These are phyloP conservation scores for Ceratocystis cacaofunesta DNA, from an alignment of 2,329 filamentous ascomycete genomes.

Conservation along the genomic window DNA sequence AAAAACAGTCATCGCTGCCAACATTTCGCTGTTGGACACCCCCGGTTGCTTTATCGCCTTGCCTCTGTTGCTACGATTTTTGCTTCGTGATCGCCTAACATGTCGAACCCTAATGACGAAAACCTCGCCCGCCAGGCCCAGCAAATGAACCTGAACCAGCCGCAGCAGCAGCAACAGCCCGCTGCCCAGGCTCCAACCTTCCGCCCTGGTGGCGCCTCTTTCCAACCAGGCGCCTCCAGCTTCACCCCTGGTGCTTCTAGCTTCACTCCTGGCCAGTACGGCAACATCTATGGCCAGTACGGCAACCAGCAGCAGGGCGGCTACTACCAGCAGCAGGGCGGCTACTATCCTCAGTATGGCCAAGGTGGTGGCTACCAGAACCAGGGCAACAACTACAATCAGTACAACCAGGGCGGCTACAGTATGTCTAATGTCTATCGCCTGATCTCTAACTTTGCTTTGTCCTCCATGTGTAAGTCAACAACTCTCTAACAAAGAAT, in stretches of 20 bases:
- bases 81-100: conserved; percentile 27
- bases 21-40: background rate
- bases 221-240: conserved; percentile 51
- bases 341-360: conserved; percentile 25
- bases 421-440: conserved; percentile 15
- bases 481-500: background rate
- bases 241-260: conserved; percentile 59
- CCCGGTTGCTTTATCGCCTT: background rate
- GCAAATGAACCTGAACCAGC: conserved; percentile 62
- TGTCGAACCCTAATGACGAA: conserved; percentile 91
- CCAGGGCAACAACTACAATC: conserved; percentile 31
- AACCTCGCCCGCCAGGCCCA: conserved; percentile 72
- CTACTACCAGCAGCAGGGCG: conserved; percentile 34
- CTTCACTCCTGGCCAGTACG: conserved; percentile 57
- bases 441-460: conserved; percentile 2
- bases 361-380: conserved; percentile 23
- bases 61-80: background rate
- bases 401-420: conserved; percentile 36
- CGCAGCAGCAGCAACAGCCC: conserved; percentile 43
- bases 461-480: background rate
- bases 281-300: conserved; percentile 45
- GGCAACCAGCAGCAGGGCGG: conserved; percentile 31
- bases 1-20: background rate
- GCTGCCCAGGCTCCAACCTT: conserved; percentile 32
- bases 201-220: conserved; percentile 33